phyloP scores from a whole-genome alignment of 2,329 filamentous ascomycete genomes.

The Pseudogymnoascus sp. region DNA sequence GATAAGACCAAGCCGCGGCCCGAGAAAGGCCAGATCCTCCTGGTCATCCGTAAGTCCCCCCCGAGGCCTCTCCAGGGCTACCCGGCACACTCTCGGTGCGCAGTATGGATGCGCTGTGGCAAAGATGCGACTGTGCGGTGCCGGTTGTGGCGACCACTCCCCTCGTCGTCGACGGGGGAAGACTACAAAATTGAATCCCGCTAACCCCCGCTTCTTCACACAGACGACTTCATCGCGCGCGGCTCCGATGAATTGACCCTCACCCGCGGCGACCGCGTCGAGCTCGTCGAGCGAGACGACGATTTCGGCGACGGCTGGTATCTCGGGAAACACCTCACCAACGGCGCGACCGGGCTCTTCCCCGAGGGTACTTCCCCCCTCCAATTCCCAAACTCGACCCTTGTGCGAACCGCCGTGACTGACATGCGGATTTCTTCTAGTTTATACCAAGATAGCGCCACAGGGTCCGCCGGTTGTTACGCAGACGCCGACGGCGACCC shows the following conservation, averaged over 20 bases:
- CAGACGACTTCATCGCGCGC: constrained; percentile 86
- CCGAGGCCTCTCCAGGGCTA: neutral
- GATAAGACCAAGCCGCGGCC: constrained; percentile 31
- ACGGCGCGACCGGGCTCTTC: constrained; percentile 69
- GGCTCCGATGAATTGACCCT: constrained; percentile 90
- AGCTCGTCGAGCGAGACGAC: constrained; percentile 77
- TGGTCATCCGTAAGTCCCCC: constrained; percentile 60
- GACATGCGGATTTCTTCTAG: constrained; percentile 18
- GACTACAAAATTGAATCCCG: neutral
- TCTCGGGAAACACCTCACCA: constrained; percentile 64
- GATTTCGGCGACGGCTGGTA: constrained; percentile 88
- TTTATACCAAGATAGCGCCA: constrained; percentile 29
- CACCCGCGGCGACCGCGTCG: constrained; percentile 73
- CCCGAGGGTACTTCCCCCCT: constrained; percentile 58
- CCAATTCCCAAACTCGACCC: constrained; percentile 25
- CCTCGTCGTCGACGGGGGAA: neutral
- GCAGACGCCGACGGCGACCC: neutral
- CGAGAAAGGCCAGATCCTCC: constrained; percentile 57
- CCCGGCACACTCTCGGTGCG: neutral
- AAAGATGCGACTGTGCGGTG: neutral
- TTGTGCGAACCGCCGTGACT: too few relatives aligned
- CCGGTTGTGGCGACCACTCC: neutral
- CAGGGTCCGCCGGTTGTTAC: constrained; percentile 18
- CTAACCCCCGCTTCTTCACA: neutral
- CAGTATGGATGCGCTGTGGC: neutral